phyloP scores from a whole-genome alignment of 768 basidiomycete species.

The Mycena vulgaris region DNA sequence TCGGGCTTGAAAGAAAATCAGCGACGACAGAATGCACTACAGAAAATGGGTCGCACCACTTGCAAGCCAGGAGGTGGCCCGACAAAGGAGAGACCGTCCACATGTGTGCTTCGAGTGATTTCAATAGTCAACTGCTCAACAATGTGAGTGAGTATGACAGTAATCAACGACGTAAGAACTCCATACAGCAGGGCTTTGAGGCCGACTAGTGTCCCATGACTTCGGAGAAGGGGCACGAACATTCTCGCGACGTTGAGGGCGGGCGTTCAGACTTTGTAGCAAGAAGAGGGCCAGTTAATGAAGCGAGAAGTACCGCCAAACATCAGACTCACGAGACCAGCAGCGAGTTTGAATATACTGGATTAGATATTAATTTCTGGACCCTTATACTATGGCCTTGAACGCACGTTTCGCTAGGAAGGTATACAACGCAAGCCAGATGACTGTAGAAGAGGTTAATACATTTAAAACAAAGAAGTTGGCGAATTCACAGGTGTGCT shows the following conservation, averaged over 20 bases:
- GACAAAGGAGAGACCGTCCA: neutral
- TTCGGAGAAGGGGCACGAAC: constrained; percentile 26
- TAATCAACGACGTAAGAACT: neutral
- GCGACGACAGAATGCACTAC: no score
- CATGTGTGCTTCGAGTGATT: constrained; percentile 16
- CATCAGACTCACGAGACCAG: constrained; percentile 28
- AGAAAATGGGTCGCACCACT: constrained; percentile 2
- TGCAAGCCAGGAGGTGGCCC: neutral
- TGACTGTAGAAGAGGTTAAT: constrained; percentile 35
- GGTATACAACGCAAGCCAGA: constrained; percentile 51
- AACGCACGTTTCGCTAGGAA: constrained; percentile 50
- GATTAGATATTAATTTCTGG: neutral
- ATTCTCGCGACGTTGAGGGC: constrained; percentile 11
- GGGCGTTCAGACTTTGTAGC: constrained; percentile 20
- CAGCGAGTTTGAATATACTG: constrained; percentile 37
- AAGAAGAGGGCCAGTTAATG: neutral
- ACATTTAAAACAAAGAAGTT: constrained; percentile 12
- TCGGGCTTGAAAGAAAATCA: constrained; percentile 18
- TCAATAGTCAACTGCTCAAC: constrained; percentile 11
- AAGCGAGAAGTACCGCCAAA: neutral
- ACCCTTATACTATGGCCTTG: neutral
- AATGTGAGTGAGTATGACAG: neutral
- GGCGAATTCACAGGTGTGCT: constrained; percentile 32
- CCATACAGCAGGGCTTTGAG: constrained; percentile 5
- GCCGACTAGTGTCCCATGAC: constrained; percentile 19